Base-by-base conservation (phyloP, 2,329 filamentous ascomycete species). In the Tolypocladium guangdongense region DNA sequence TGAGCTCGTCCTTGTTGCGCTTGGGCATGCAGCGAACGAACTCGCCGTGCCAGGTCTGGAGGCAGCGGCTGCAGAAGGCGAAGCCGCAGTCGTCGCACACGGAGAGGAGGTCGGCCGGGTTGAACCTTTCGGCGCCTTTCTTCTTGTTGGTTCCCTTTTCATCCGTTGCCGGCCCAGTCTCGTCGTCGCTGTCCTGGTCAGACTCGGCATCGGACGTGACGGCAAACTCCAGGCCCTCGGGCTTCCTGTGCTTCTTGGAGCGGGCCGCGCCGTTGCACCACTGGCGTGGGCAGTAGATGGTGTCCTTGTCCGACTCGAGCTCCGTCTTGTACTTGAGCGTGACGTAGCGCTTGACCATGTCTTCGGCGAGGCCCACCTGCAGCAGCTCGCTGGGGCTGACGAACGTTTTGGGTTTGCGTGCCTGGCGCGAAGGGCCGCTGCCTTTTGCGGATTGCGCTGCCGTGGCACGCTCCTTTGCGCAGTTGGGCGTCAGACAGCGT, bases 231-330 rank as follows among this genome's bases (percentile, higher is more conserved):
- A 86, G 72, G 5, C 85, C 84, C n/a, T 76, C 69, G 5, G 85
- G 86, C 64, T 88, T 89, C 55, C 78, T 84, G 68, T 88, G 83
- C 61, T 80, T 83, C 64, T 85, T 87, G 24, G 86, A 89, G 47
- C 83, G 81, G 30, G 91, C 91, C 3, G 91, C 88, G 7, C 90
- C 91, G 68, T 93, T 88, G 66, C 93, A 99, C 89, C 91, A 96
- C 53, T 84, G 78, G 10, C 93, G 82, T 0, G 93, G 93, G 63
- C 93, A 99, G 67, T 95, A 97, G 36, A 96, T 80, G 0, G 91
- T 96, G 55, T 84, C 86, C 64, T 91, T 95, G 69, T 97, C 91
- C 0, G 89, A 85, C 68, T 97, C 93, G 3, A 97, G 81, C 66
- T 90, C 87, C 59, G 87, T 88, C 73, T 97, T 97, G 64, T 95